These are phyloP conservation scores for Clonostachys rhizophaga DNA, from an alignment of 2,329 filamentous ascomycete species.

Conservation along the genomic window DNA sequence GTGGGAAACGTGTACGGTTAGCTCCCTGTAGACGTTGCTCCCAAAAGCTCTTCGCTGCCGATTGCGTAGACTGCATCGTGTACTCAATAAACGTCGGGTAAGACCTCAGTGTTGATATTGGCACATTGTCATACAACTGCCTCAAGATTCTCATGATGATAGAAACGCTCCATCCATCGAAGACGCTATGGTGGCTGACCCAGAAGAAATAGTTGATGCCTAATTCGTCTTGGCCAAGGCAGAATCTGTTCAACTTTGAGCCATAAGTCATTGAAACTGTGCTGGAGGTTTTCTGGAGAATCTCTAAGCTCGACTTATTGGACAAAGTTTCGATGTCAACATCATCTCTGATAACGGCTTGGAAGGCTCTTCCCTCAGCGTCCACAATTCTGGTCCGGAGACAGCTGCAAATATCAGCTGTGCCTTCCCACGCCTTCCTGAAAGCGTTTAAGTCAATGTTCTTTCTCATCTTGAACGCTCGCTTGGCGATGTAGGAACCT, in stretches of 20 bases:
- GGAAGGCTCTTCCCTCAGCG: background rate
- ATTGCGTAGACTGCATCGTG: background rate
- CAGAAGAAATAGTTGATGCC: conserved; percentile 12
- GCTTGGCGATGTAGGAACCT: conserved; percentile 28
- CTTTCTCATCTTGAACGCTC: conserved; percentile 11
- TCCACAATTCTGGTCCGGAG: conserved; percentile 6
- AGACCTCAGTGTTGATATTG: conserved; percentile 1
- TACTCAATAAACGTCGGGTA: background rate
- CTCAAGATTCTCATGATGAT: background rate
- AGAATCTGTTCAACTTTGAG: conserved; percentile 2
- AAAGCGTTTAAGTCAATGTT: conserved; percentile 14
- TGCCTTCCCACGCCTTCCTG: conserved; percentile 16
- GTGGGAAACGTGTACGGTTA: background rate
- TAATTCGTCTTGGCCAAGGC: conserved; percentile 2
- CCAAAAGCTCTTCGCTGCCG: background rate
- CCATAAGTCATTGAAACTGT: conserved; percentile 4
- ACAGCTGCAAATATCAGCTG: conserved; percentile 2
- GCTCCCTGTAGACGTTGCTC: background rate
- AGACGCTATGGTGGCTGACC: conserved; percentile 9
- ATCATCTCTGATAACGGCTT: background rate
- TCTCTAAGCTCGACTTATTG: background rate
- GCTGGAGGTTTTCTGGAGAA: background rate
- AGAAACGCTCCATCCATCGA: conserved; percentile 1
- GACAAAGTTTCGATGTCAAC: background rate
- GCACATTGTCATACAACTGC: conserved; percentile 2